Evolutionary conservation across 768 basidiomycete genomes (phyloP), one percentile per base, ranked within the genome.

Genomic region (Tricholoma bakamatsutake): DNA sequence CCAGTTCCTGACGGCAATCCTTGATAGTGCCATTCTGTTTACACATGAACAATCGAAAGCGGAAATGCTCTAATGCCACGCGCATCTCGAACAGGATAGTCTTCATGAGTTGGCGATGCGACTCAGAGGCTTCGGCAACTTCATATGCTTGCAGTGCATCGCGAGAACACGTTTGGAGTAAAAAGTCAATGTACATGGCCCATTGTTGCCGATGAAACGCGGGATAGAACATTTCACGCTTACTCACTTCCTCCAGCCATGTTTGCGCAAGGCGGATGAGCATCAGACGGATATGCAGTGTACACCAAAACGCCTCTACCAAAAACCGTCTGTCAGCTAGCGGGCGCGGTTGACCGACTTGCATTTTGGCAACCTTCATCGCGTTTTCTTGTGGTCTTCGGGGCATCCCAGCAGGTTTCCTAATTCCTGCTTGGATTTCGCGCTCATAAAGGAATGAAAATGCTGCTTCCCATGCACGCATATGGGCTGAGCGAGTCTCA

Each of bases 401-500:
- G 2, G 80, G 76, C 5, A 73, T 69, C 12, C n/a, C n/a, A n/a
- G n/a, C n/a, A n/a, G n/a, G n/a, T n/a, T n/a, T n/a, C n/a, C n/a
- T n/a, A n/a, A n/a, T n/a, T n/a, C n/a, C n/a, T n/a, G n/a, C 52
- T 0, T 71, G 63, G 63, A 83, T 63, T 64, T 85, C 83, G 49
- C 71, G 66, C 39, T 76, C 69, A 53, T 78, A 79, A 4, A 86
- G 68, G 55, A 67, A 77, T 0, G 83, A 73, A 57, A 82, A 73
- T 0, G 85, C 80, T 0, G 81, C 77, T 52, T 88, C 79, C 78
- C 82, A 87, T 1, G 85, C 85, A 30, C 76, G 67, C 6, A 68
- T 68, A 58, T 88, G 84, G 0, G 85, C 76, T 10, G 80, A 79
- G 5, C 82, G 80, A 31, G 70, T 80, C 12, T 63, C 59, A 0